Conservation (phyloP, 129 eudicot species). For the Lactuca saligna region DNA sequence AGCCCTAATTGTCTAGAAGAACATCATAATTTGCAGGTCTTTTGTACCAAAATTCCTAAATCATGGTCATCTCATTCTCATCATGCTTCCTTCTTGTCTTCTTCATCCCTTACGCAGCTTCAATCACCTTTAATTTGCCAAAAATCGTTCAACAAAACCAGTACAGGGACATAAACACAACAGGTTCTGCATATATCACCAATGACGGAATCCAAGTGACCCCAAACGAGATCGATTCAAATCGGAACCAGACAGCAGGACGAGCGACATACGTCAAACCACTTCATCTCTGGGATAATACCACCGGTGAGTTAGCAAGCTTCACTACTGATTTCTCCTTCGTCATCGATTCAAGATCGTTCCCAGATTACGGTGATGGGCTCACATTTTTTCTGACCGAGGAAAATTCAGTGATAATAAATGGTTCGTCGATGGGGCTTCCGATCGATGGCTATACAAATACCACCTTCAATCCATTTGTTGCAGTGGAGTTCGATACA, state of each 20-base stretch:
- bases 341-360: neutral
- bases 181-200: neutral
- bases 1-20: no score
- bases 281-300: neutral
- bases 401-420: neutral
- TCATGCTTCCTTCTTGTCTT: neutral
- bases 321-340: neutral
- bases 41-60: neutral
- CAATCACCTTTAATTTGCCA: neutral
- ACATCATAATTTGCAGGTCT: no score
- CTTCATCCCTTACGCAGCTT: neutral
- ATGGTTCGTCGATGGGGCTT: neutral
- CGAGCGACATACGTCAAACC: neutral
- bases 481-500: conserved; percentile 1
- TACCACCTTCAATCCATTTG: neutral
- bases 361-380: neutral
- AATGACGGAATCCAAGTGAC: conserved; percentile 1
- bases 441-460: neutral
- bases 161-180: neutral
- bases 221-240: neutral
- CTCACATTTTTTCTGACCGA: neutral
- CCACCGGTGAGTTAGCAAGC: neutral
- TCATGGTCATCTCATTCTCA: neutral
- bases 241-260: conserved; percentile 6
- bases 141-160: neutral